Percentiles rank a stretch among this genome's conserved stretches.
phyloP scores from a whole-genome alignment of 345 rosid genomes.

The Firmiana major region DNA sequence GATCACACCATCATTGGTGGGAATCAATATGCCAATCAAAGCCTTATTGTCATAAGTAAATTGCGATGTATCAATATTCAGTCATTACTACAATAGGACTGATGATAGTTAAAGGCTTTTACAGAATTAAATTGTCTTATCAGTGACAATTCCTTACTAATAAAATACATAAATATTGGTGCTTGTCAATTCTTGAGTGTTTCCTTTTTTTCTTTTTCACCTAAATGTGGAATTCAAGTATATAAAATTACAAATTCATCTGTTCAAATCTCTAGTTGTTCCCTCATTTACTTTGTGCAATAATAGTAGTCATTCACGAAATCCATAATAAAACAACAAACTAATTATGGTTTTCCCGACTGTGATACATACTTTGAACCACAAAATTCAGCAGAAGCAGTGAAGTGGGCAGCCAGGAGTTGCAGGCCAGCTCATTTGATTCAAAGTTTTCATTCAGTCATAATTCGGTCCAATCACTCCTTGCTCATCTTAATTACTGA shows the following conservation, averaged over 20 bases:
- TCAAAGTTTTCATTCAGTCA: background rate
- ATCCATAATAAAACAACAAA: background rate
- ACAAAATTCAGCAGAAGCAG: background rate
- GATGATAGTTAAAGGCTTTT: no score
- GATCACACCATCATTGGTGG: no score
- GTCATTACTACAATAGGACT: no score
- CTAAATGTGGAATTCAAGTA: background rate
- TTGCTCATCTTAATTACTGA: background rate
- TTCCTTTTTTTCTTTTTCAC: background rate
- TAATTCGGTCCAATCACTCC: slow-evolving; percentile 1
- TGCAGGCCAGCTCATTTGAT: slow-evolving; percentile 1
- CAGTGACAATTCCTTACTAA: no score
- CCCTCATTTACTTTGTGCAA: background rate
- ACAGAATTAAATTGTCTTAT: no score
- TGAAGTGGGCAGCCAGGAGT: background rate
- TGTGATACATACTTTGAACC: no score
- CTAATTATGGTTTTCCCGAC: background rate
- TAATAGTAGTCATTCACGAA: background rate
- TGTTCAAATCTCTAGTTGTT: background rate
- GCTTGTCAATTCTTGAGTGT: background rate
- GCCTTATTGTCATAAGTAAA: no score
- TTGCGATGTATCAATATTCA: no score
- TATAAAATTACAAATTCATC: background rate
- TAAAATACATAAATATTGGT: no score
- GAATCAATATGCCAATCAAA: no score